These are phyloP conservation scores for Fusarium subtropicale DNA, from an alignment of 2,329 filamentous ascomycete species.

Conservation along the genomic window DNA sequence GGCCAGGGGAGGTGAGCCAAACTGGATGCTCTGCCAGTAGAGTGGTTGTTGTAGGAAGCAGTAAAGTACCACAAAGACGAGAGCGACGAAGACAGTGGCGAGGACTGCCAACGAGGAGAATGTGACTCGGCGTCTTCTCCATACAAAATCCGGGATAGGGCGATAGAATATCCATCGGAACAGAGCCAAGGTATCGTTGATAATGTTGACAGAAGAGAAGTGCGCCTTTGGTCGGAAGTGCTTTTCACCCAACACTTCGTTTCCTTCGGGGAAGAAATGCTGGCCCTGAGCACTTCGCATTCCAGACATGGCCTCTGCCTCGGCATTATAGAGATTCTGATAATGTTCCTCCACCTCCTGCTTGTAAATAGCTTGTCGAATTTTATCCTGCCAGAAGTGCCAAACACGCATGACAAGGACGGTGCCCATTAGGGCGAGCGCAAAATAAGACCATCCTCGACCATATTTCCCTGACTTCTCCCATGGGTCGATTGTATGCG, in stretches of 20 bases:
- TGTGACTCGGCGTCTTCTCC: constrained; percentile 76
- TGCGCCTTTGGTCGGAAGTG: constrained; percentile 75
- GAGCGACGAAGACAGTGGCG: constrained; percentile 72
- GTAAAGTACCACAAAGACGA: constrained; percentile 81
- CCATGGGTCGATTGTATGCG: constrained; percentile 81
- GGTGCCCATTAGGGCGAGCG: constrained; percentile 74
- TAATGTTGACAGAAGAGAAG: constrained; percentile 76
- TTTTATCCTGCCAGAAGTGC: constrained; percentile 93
- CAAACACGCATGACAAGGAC: constrained; percentile 80
- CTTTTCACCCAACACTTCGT: constrained; percentile 64
- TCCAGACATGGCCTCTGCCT: constrained; percentile 59
- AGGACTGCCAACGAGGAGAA: constrained; percentile 84
- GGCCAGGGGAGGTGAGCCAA: constrained; percentile 88
- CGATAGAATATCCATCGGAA: constrained; percentile 91
- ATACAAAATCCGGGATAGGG: constrained; percentile 78
- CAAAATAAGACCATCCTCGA: constrained; percentile 89
- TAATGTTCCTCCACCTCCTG: constrained; percentile 78
- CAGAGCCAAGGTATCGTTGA: constrained; percentile 85
- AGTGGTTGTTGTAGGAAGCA: constrained; percentile 88
- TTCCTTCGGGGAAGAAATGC: constrained; percentile 80
- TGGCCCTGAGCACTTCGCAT: constrained; percentile 65
- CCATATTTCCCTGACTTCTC: constrained; percentile 85
- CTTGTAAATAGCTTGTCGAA: constrained; percentile 88
- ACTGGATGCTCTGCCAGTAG: constrained; percentile 88
- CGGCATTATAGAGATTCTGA: constrained; percentile 63